These are phyloP conservation scores for Fusarium mundagurra DNA, from an alignment of 2,329 filamentous ascomycete species.

Conservation along the genomic window DNA sequence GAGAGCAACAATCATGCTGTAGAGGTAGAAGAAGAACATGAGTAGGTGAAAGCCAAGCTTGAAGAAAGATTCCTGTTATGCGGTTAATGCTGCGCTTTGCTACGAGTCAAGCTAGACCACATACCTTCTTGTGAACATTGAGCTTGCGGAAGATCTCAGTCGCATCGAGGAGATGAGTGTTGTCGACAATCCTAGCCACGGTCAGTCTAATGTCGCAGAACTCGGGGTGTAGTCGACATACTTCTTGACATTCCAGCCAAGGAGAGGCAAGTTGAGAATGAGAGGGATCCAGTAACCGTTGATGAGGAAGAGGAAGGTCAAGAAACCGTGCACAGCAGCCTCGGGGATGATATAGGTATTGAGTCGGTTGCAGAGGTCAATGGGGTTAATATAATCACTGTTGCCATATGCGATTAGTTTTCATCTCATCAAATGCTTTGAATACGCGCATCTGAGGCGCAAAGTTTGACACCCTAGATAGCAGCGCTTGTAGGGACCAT, in stretches of 20 bases:
- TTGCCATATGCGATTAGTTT: conserved; percentile 30
- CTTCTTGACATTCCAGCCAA: conserved; percentile 98
- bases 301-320: conserved; percentile 95
- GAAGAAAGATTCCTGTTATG: conserved; percentile 89
- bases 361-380: conserved; percentile 99
- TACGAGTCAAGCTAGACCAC: neutral
- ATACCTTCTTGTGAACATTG: conserved; percentile 98
- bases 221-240: conserved; percentile 60
- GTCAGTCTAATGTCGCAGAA: conserved; percentile 32
- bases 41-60: conserved; percentile 98
- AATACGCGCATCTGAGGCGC: conserved; percentile 28
- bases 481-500: conserved; percentile 6
- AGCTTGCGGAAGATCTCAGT: conserved; percentile 99
- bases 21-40: conserved; percentile 99
- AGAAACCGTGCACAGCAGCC: conserved; percentile 94
- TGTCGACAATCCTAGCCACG: conserved; percentile 83
- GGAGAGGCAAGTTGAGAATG: conserved; percentile 88
- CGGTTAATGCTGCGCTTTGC: conserved; percentile 34
- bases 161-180: conserved; percentile 95
- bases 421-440: neutral
- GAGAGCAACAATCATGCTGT: conserved; percentile 97
- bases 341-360: conserved; percentile 99
- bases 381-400: conserved; percentile 99
- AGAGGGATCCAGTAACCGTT: conserved; percentile 99
- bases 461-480: conserved; percentile 20